Base-by-base conservation (phyloP, 495 filamentous ascomycete genomes). In the Cenococcum geophilum region DNA sequence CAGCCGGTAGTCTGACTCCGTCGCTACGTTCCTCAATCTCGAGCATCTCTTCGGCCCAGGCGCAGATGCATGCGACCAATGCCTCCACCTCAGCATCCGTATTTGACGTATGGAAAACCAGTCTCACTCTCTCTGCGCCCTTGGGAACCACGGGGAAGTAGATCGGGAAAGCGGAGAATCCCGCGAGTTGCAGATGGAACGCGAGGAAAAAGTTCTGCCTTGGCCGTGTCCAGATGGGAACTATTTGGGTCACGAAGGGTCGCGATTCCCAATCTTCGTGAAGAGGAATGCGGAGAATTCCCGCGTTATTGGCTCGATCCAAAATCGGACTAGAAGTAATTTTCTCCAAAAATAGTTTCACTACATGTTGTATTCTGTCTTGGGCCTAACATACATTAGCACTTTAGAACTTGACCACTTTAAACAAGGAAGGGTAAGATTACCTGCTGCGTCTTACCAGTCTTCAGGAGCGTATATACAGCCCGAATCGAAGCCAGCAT, bases 31-130 rank as follows among this genome's bases (percentile, higher is more conserved):
- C 63, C 35, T 68, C 62, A 32, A 67, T 61, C 18, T 76, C 69
- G 35, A 72, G 58, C 70, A 71, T 72, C 60, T 72, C 65, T 50
- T 60, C 58, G 36, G 77, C 56, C 79, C 78, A 80, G 6, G 51
- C 59, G 54, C 72, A 70, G 45, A 82, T 76, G 0, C 66, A 67
- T n/a, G 54, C 65, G 0, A 75, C 72, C 20, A 81, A 61, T 1
- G 63, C 67, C 40, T 82, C 77, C n/a, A 80, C 72, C 49, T 82
- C 72, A 22, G 71, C 68, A 35, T 75, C 66, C 6, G 79, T 78
- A 62, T 82, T 80, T 1, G 70, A 74, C 0, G 78, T 74, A 69
- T 82, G 79, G 58, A 81, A 65, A 60, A 78, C 78, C 1, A 82
- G 72, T 5, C 79, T 68, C n/a, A 82, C 75, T 0, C 79, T 74